Evolutionary conservation across 2,329 filamentous ascomycete species (phyloP).

Genomic region (Arthroderma sp.): DNA sequence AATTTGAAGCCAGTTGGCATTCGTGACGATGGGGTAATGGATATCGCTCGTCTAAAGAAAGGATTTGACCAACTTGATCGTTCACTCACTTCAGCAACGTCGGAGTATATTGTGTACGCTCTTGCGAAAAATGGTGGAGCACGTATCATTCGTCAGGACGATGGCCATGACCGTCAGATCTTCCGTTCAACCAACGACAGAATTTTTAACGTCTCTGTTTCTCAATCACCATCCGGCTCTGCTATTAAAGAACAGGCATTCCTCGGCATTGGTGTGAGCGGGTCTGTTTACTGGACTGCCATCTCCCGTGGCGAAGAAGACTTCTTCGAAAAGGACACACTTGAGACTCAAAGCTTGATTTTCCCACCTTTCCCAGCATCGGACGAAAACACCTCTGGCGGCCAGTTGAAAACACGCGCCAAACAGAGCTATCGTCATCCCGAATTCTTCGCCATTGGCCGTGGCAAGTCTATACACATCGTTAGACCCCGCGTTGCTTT

Average conservation of each 20-base stretch:
- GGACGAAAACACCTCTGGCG: slow-evolving; percentile 82
- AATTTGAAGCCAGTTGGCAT: slow-evolving; percentile 48
- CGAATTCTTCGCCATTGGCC: slow-evolving; percentile 87
- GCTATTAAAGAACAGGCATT: slow-evolving; percentile 61
- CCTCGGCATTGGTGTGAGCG: slow-evolving; percentile 85
- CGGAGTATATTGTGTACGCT: slow-evolving; percentile 85
- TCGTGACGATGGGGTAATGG: slow-evolving; percentile 69
- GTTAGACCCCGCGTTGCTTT: slow-evolving; percentile 52
- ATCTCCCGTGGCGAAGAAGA: slow-evolving; percentile 68
- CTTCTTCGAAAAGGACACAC: slow-evolving; percentile 61
- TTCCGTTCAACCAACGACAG: slow-evolving; percentile 87
- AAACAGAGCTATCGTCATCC: slow-evolving; percentile 80
- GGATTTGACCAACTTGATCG: slow-evolving; percentile 96
- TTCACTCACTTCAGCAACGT: slow-evolving; percentile 77
- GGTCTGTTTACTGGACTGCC: slow-evolving; percentile 90
- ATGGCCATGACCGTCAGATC: slow-evolving; percentile 80
- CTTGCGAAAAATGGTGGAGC: slow-evolving; percentile 88
- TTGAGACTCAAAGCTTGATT: slow-evolving; percentile 76
- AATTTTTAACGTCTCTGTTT: slow-evolving; percentile 86
- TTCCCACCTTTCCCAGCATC: slow-evolving; percentile 75
- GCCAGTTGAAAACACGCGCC: slow-evolving; percentile 88
- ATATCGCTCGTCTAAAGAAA: slow-evolving; percentile 90
- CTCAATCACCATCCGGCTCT: slow-evolving; percentile 48
- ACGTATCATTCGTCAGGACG: slow-evolving; percentile 85
- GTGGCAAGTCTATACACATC: slow-evolving; percentile 91